Percentiles rank a stretch among this genome's conserved stretches.
phyloP scores from a whole-genome alignment of 495 filamentous ascomycete genomes.

The Neurospora cerealis region DNA sequence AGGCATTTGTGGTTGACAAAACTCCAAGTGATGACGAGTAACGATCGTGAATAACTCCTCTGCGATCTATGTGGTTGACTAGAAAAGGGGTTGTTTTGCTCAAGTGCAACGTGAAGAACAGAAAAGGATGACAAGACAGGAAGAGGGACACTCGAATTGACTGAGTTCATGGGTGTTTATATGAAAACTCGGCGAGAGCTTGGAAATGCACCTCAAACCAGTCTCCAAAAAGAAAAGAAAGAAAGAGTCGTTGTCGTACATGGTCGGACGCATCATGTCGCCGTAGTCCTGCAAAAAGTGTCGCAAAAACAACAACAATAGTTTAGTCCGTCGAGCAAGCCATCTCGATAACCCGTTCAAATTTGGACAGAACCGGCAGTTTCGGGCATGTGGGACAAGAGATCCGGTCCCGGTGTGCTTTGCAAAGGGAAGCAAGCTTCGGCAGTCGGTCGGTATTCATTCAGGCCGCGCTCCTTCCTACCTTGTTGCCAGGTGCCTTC shows the following conservation, averaged over 20 bases:
- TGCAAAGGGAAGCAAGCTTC: not conserved
- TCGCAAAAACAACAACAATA: not conserved
- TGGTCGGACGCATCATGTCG: not conserved
- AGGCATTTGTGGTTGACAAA: not conserved
- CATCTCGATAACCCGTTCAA: not conserved
- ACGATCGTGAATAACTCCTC: not conserved
- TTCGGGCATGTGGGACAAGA: not conserved
- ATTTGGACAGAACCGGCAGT: not conserved
- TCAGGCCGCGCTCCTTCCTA: not conserved
- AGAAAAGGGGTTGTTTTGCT: not conserved
- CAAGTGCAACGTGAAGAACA: not conserved
- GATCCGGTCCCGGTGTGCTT: not conserved
- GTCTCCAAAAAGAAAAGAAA: not conserved
- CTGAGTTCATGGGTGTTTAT: not conserved
- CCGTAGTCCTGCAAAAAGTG: not conserved
- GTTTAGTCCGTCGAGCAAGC: not conserved
- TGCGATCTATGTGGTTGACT: not conserved
- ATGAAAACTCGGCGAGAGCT: not conserved
- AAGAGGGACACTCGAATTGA: not conserved
- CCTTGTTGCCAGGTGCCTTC: not conserved
- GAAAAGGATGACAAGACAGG: not conserved
- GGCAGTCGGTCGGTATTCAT: not conserved
- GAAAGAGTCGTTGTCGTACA: not conserved
- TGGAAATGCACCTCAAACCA: not conserved
- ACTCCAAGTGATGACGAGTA: not conserved